These are phyloP conservation scores for Aaosphaeria arxii DNA, from an alignment of 2,329 filamentous ascomycete species.

Conservation along the genomic window DNA sequence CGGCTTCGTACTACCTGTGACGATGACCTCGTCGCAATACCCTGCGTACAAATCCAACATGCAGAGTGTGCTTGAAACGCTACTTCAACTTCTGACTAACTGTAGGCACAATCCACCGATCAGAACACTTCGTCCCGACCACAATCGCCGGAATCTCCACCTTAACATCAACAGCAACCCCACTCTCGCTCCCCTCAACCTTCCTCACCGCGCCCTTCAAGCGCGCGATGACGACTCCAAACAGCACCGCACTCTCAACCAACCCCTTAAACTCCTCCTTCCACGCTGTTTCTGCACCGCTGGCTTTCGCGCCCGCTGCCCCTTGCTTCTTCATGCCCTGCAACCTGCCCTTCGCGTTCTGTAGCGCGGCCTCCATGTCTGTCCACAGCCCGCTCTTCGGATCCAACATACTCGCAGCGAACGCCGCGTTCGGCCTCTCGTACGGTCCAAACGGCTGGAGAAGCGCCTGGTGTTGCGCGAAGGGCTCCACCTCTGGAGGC, in stretches of 20 bases:
- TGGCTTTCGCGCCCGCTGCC: constrained; percentile 26
- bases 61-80: neutral
- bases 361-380: constrained; percentile 25
- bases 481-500: constrained; percentile 65
- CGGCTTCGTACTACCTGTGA: too few relatives aligned
- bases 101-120: constrained; percentile 48
- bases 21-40: too few relatives aligned
- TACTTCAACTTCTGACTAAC: constrained; percentile 23
- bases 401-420: constrained; percentile 8
- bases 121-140: constrained; percentile 40
- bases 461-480: constrained; percentile 55
- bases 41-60: too few relatives aligned
- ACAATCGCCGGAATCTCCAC: constrained; percentile 36
- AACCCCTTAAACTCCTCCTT: constrained; percentile 28
- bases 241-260: constrained; percentile 31
- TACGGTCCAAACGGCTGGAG: constrained; percentile 31
- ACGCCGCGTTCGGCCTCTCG: constrained; percentile 5
- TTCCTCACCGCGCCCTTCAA: constrained; percentile 12
- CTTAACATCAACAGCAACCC: constrained; percentile 17
- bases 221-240: constrained; percentile 27
- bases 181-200: constrained; percentile 2
- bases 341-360: constrained; percentile 34
- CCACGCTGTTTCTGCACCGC: constrained; percentile 39
- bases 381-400: constrained; percentile 15
- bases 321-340: constrained; percentile 36